phyloP scores from a whole-genome alignment of 164 flowering plant genomes.

The Magnolia kwangsiensis region DNA sequence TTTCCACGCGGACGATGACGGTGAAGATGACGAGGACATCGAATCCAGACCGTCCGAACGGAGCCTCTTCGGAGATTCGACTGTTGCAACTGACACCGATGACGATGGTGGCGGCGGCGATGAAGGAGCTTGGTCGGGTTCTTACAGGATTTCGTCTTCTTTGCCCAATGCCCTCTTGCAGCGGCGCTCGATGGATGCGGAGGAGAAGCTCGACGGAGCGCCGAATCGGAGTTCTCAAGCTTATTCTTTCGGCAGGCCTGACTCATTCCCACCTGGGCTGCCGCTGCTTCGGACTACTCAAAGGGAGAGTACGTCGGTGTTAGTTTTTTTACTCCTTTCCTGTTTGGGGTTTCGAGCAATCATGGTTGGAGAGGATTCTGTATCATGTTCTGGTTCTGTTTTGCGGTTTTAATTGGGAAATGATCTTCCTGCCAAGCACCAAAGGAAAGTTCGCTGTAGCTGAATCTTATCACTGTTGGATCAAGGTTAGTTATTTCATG shows the following conservation, averaged over 20 bases:
- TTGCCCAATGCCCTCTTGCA: slow-evolving; percentile 37
- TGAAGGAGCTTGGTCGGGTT: slow-evolving; percentile 6
- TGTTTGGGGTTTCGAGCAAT: background rate
- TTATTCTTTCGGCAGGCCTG: slow-evolving; percentile 27
- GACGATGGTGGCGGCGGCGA: slow-evolving; percentile 11
- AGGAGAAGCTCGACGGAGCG: slow-evolving; percentile 11
- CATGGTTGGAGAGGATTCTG: background rate
- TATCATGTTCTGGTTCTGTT: background rate
- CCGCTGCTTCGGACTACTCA: slow-evolving; percentile 29
- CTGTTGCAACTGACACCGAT: background rate
- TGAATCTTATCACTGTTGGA: background rate
- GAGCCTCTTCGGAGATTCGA: background rate
- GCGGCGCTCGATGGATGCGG: slow-evolving; percentile 32
- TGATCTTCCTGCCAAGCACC: background rate
- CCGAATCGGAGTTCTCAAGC: background rate
- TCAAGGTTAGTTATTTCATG: no score
- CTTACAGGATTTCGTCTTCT: slow-evolving; percentile 38
- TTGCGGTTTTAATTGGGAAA: background rate
- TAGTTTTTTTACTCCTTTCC: background rate
- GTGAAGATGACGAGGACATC: slow-evolving; percentile 11
- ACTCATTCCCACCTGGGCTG: slow-evolving; percentile 37
- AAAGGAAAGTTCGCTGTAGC: background rate
- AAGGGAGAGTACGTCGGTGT: slow-evolving; percentile 30
- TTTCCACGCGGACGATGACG: slow-evolving; percentile 2
- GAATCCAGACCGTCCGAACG: background rate